These are phyloP conservation scores for Dentipellis sp. DNA, from an alignment of 768 basidiomycete species.

Conservation along the genomic window DNA sequence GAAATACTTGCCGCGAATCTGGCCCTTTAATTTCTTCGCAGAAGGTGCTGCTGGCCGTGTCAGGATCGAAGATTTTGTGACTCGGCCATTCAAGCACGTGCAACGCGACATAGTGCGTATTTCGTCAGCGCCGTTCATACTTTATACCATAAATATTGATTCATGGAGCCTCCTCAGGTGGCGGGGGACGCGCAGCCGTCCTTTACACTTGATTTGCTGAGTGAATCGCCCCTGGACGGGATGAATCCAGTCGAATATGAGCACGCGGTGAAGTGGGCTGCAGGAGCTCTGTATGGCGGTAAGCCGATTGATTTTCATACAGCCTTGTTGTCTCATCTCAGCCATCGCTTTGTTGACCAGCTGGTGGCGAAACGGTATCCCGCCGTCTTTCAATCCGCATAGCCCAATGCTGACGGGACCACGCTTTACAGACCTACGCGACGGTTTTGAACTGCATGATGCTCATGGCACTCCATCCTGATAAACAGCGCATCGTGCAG, in stretches of 20 bases:
- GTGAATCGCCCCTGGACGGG: neutral
- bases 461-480: neutral
- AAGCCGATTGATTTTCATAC: neutral
- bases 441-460: neutral
- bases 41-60: neutral
- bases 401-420: neutral
- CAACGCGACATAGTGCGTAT: neutral
- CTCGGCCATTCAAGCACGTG: neutral
- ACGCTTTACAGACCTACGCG: neutral
- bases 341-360: neutral
- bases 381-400: neutral
- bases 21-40: neutral
- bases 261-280: neutral
- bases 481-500: neutral
- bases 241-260: neutral
- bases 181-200: neutral
- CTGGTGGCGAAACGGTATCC: neutral
- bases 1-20: neutral
- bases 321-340: neutral
- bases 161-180: neutral
- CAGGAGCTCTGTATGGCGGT: neutral
- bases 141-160: neutral
- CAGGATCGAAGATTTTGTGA: neutral
- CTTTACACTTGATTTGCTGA: neutral
- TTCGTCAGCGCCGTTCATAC: neutral